A percentile compares a stretch with the other conserved stretches of the same genome.
phyloP scores from a whole-genome alignment of 148 eudicot genomes.

The Mesembryanthemum crystallinum region DNA sequence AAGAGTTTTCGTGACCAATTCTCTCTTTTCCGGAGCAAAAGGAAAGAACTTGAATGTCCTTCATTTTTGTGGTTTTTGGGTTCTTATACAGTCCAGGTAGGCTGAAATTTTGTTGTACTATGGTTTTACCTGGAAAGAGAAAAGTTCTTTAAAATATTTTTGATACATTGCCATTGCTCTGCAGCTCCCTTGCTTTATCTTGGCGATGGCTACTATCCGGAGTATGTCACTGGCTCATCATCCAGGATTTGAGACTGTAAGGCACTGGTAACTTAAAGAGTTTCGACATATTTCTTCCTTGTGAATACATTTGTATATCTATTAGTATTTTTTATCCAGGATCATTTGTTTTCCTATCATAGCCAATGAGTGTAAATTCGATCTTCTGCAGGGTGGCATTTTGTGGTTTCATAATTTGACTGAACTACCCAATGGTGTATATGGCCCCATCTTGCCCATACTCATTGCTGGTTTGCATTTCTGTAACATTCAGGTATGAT shows the following conservation, averaged over 20 bases:
- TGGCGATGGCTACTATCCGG: conserved; percentile 65
- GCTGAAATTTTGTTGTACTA: conserved; percentile 7
- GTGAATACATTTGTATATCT: background rate
- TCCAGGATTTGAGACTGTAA: conserved; percentile 88
- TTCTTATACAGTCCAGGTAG: conserved; percentile 59
- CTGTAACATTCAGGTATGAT: conserved; percentile 61
- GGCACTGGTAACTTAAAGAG: conserved; percentile 24
- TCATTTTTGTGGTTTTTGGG: conserved; percentile 74
- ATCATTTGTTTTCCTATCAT: background rate
- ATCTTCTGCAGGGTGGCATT: conserved; percentile 67
- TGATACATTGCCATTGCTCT: conserved; percentile 27
- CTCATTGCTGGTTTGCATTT: conserved; percentile 77
- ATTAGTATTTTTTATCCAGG: too few relatives aligned
- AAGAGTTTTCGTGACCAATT: conserved; percentile 52
- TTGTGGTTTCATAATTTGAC: conserved; percentile 91
- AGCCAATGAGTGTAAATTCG: conserved; percentile 1
- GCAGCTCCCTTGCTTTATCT: conserved; percentile 86
- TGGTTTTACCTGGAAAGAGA: background rate
- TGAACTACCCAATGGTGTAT: conserved; percentile 58
- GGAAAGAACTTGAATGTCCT: conserved; percentile 72
- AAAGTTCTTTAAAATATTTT: background rate
- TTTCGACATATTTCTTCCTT: background rate
- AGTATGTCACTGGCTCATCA: conserved; percentile 79
- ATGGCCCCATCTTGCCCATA: conserved; percentile 63
- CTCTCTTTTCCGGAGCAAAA: conserved; percentile 56